phyloP scores from a whole-genome alignment of 176 grass and related monocot genomes.

The Themeda triandra region DNA sequence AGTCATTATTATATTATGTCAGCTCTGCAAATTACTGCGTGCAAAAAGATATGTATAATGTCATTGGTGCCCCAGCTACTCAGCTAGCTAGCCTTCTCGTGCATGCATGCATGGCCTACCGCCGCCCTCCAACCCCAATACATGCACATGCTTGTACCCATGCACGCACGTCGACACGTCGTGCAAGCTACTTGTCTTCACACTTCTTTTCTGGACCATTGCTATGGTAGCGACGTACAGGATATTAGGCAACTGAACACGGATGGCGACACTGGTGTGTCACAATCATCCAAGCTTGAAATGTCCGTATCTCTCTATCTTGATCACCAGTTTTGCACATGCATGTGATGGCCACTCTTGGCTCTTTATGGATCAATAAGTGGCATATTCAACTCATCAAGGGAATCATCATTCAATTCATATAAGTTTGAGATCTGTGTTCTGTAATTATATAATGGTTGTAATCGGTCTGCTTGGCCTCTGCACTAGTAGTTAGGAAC shows the following conservation, averaged over 20 bases:
- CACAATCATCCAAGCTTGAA: neutral
- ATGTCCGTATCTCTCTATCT: neutral
- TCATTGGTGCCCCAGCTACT: too few species aligned
- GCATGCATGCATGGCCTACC: too few species aligned
- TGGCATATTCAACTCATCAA: neutral
- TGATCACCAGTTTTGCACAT: neutral
- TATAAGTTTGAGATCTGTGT: neutral
- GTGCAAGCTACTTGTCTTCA: neutral
- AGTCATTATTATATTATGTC: too few species aligned
- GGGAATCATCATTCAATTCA: neutral
- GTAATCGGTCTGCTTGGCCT: neutral
- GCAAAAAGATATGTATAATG: too few species aligned
- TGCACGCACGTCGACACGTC: neutral
- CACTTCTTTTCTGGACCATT: neutral
- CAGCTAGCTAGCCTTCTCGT: too few species aligned
- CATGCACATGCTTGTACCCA: neutral
- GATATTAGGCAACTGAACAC: neutral
- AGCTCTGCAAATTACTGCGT: too few species aligned
- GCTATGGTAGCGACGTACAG: too few species aligned
- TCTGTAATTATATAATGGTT: neutral
- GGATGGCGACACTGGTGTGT: neutral
- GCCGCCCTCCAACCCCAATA: too few species aligned
- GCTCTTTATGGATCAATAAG: neutral
- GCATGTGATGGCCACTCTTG: neutral
- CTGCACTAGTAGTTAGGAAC: neutral